phyloP scores from a whole-genome alignment of 495 filamentous ascomycete genomes.

The Podospora sp. region DNA sequence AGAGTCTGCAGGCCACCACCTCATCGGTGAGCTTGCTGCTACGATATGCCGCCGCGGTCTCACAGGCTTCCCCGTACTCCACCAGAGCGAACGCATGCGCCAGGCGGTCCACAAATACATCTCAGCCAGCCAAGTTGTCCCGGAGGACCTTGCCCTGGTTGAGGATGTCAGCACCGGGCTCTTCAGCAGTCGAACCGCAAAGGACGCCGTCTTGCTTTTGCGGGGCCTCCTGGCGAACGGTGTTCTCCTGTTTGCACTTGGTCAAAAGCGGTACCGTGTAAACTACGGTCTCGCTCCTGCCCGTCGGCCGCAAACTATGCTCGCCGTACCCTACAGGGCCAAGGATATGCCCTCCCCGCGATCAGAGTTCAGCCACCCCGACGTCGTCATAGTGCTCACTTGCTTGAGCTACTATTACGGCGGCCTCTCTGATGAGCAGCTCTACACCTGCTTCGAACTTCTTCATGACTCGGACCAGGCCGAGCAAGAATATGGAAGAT shows the following conservation, averaged over 20 bases:
- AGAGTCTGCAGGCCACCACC: slow-evolving; percentile 32
- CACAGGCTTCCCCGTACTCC: slow-evolving; percentile 43
- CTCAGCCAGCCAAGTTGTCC: slow-evolving; percentile 31
- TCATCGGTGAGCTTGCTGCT: slow-evolving; percentile 37
- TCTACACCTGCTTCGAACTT: slow-evolving; percentile 51
- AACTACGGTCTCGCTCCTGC: slow-evolving; percentile 62
- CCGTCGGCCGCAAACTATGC: slow-evolving; percentile 45
- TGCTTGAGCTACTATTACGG: slow-evolving; percentile 70
- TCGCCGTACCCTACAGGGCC: slow-evolving; percentile 73
- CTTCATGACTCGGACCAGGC: slow-evolving; percentile 61
- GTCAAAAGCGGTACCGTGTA: slow-evolving; percentile 66
- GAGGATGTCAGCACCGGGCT: slow-evolving; percentile 34
- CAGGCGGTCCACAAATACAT: slow-evolving; percentile 50
- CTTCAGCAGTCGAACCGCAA: slow-evolving; percentile 37
- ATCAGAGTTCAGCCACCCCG: slow-evolving; percentile 76
- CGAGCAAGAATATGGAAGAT: slow-evolving; percentile 53
- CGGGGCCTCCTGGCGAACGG: slow-evolving; percentile 62
- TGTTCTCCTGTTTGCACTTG: slow-evolving; percentile 57
- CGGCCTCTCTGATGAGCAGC: slow-evolving; percentile 58
- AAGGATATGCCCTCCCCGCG: slow-evolving; percentile 66
- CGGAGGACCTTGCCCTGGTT: slow-evolving; percentile 39
- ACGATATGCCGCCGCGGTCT: slow-evolving; percentile 45
- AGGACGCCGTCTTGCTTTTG: slow-evolving; percentile 55
- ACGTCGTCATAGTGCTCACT: slow-evolving; percentile 68
- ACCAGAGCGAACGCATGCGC: slow-evolving; percentile 40